Conservation (phyloP, 2,329 filamentous ascomycete genomes). For the Alternaria triticimaculans region DNA sequence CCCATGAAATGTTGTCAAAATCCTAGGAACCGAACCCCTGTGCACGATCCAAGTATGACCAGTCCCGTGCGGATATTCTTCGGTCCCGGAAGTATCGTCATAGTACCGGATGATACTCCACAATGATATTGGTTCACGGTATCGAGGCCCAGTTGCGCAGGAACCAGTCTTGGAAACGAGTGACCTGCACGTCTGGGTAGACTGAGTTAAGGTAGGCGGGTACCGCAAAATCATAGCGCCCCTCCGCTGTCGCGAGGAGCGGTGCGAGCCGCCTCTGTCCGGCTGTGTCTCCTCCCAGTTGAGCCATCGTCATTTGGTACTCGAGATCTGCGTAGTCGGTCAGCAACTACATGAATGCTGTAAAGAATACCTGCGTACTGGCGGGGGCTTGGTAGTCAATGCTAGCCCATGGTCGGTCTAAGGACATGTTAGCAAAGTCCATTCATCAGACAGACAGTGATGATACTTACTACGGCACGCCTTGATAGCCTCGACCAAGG, state of each 20-base stretch:
- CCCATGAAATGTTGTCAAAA: neutral
- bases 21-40: neutral
- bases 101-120: neutral
- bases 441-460: neutral
- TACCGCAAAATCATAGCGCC: constrained; percentile 69
- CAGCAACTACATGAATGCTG: neutral
- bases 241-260: constrained; percentile 71
- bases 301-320: constrained; percentile 56
- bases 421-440: constrained; percentile 12
- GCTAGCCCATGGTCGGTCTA: constrained; percentile 39
- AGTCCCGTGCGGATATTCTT: neutral
- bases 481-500: constrained; percentile 63
- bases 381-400: constrained; percentile 57
- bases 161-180: constrained; percentile 51
- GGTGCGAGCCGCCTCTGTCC: constrained; percentile 59
- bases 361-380: constrained; percentile 11
- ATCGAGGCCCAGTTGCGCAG: constrained; percentile 42
- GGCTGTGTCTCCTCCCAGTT: constrained; percentile 37
- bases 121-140: constrained; percentile 23
- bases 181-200: constrained; percentile 48
- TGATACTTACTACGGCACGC: constrained; percentile 35
- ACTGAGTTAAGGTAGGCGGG: constrained; percentile 63
- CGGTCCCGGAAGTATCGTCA: neutral
- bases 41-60: neutral
- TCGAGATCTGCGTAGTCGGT: constrained; percentile 45